Evolutionary conservation across 179 eudicot species (phyloP), one percentile per base, ranked within the genome.

Genomic region (Heliamphora pulchella): DNA sequence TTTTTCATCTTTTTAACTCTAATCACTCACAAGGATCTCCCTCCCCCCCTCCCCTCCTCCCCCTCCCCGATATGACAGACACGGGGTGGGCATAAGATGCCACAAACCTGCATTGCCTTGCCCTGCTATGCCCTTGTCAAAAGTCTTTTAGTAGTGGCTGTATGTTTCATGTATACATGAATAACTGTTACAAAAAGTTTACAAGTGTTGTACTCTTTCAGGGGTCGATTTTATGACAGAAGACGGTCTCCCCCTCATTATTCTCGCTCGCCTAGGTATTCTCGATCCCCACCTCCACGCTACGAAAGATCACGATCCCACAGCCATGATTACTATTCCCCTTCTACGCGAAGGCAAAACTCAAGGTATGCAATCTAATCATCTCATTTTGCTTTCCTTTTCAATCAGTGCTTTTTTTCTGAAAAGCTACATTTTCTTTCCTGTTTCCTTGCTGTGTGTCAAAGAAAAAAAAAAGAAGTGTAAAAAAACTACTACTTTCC

Each of bases 201-300:
- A 8, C 53, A 18, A 5, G 31, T 61, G 17, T 8, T 17, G 8
- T 17, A 8, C 70, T 5, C 77, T 14, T 20, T 77, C 55, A 88
- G 97, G 68, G 87, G 94, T 39, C 86, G 93, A 8, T 71, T 41
- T 79, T 81, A 84, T 86, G 93, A 88, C 86, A 86, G 98, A 81
- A 90, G 98, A 74, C 86, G 92, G 57, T 93, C 98, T 57, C 97
- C 93, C 8, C 86, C 89, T 47, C 93, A 90, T 31, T 83, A 88
- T 84, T 92, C 94, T 14, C 92, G 90, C 13, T 93, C 97, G 57
- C 98, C 97, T 39, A 87, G 90, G 8, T 72, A 81, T 77, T 92
- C 97, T 62, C 93, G 88, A 48, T 93, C 96, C 69, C 96, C 97
- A 47, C 89, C 97, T 71, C 90, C 94, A 48, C 94, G 95, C 17